phyloP scores from a whole-genome alignment of 129 eudicot genomes.

The Helianthus tuberosus region DNA sequence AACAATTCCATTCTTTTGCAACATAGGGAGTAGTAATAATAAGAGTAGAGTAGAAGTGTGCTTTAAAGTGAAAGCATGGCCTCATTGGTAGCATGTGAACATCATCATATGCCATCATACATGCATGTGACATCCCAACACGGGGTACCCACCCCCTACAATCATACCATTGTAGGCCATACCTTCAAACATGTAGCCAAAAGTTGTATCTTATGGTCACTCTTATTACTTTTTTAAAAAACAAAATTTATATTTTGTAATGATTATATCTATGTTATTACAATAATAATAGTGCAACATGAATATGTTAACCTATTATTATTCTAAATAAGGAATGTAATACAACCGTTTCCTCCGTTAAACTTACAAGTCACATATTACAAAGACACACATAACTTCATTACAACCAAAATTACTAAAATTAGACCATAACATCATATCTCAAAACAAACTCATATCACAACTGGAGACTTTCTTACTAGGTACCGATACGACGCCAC shows the following conservation, averaged over 20 bases:
- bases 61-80: neutral
- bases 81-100: neutral
- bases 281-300: neutral
- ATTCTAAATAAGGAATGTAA: slow-evolving; percentile 27
- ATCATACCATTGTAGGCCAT: neutral
- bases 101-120: slow-evolving; percentile 27
- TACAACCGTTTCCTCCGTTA: slow-evolving; percentile 17
- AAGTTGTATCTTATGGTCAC: too few relatives aligned
- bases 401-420: slow-evolving; percentile 35
- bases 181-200: too few relatives aligned
- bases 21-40: too few relatives aligned
- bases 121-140: slow-evolving; percentile 33
- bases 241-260: neutral
- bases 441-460: slow-evolving; percentile 19
- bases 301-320: slow-evolving; percentile 21
- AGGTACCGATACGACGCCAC: slow-evolving; percentile 89
- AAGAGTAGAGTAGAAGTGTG: neutral
- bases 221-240: neutral
- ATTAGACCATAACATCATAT: slow-evolving; percentile 15
- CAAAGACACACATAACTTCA: slow-evolving; percentile 23
- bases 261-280: neutral
- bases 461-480: slow-evolving; percentile 56
- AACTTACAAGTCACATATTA: slow-evolving; percentile 32
- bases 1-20: too few relatives aligned
- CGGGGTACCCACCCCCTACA: neutral